Conservation (phyloP, 2,329 filamentous ascomycete genomes). For the Nothomitra cinnamomea region DNA sequence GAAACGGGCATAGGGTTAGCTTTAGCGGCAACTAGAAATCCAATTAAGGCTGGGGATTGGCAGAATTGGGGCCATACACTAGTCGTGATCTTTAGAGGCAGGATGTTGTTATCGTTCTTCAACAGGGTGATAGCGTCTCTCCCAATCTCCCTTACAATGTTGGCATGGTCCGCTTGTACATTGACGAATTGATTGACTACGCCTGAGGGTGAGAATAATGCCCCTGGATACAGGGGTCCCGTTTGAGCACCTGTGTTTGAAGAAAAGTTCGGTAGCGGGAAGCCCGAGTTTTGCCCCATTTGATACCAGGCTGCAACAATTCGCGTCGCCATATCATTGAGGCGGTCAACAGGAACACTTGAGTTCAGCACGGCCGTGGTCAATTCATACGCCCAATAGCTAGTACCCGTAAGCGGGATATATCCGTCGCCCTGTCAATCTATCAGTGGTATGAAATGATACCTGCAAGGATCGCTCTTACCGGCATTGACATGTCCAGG, state of each 20-base stretch:
- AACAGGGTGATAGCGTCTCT: constrained; percentile 65
- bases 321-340: constrained; percentile 30
- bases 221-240: constrained; percentile 53
- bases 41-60: constrained; percentile 17
- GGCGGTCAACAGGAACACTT: constrained; percentile 21
- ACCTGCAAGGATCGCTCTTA: constrained; percentile 7
- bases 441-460: constrained; percentile 1
- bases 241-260: constrained; percentile 61
- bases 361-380: constrained; percentile 24
- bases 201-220: constrained; percentile 27
- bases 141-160: constrained; percentile 57
- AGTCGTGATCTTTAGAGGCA: constrained; percentile 35
- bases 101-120: constrained; percentile 52
- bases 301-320: constrained; percentile 30
- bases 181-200: constrained; percentile 69
- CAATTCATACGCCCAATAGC: constrained; percentile 20
- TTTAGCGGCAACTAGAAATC: constrained; percentile 12
- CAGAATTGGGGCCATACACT: constrained; percentile 16
- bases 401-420: neutral
- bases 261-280: constrained; percentile 61
- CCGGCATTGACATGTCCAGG: constrained; percentile 34
- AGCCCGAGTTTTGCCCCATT: constrained; percentile 21
- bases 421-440: neutral
- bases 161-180: constrained; percentile 57
- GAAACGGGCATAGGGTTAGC: constrained; percentile 25